Conservation (phyloP, 2,329 filamentous ascomycete species). For the Arthrobotrys pseudoclavata region DNA sequence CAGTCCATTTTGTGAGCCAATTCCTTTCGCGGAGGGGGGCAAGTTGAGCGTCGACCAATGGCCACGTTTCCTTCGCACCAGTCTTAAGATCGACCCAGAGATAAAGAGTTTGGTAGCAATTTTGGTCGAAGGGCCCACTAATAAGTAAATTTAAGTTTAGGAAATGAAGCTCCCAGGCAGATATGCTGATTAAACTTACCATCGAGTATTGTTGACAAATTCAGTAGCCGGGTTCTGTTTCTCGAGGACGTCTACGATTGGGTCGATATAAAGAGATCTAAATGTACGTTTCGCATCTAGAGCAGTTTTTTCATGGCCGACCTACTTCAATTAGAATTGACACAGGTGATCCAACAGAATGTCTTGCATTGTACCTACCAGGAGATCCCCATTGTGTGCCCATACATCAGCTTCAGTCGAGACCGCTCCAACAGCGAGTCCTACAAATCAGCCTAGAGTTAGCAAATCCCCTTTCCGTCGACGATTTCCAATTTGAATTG, state of each 20-base stretch:
- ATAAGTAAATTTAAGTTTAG: conserved; percentile 13
- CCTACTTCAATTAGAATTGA: conserved; percentile 42
- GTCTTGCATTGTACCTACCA: conserved; percentile 64
- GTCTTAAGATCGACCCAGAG: conserved; percentile 80
- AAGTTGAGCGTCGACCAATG: conserved; percentile 71
- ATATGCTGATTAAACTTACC: conserved; percentile 45
- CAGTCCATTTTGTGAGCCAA: conserved; percentile 72
- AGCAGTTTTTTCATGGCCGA: conserved; percentile 74
- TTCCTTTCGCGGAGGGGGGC: conserved; percentile 72
- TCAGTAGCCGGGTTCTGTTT: conserved; percentile 70
- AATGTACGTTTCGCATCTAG: conserved; percentile 73
- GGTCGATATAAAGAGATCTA: conserved; percentile 75
- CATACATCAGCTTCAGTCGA: conserved; percentile 80
- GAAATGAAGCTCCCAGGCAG: not conserved
- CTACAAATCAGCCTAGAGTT: conserved; percentile 19
- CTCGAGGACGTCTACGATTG: conserved; percentile 73
- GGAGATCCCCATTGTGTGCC: conserved; percentile 72
- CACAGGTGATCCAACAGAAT: not conserved
- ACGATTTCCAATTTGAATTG: conserved; percentile 64
- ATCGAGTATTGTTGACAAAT: conserved; percentile 64
- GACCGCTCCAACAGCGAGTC: conserved; percentile 72
- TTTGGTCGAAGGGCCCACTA: conserved; percentile 66
- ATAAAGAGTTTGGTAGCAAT: conserved; percentile 68
- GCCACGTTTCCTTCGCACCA: conserved; percentile 70
- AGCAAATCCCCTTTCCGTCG: not conserved